Base-by-base conservation (phyloP, 108 stramenopile genomes). In the Schizochytrium sp. region DNA sequence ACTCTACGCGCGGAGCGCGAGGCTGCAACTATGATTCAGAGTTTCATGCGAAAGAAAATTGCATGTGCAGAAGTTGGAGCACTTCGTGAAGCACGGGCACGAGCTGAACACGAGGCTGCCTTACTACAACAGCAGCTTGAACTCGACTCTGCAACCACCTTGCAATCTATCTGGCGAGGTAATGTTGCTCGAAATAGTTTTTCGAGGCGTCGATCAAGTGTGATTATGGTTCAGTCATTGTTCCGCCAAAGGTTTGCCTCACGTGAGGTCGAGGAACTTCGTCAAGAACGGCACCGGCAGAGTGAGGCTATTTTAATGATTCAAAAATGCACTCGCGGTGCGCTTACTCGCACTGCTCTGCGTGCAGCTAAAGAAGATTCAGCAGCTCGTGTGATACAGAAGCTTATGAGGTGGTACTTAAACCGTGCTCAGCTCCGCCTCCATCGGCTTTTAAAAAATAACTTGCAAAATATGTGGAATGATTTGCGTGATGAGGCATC, bases 381-480 rank as follows among this genome's bases (percentile, higher is more conserved):
- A 10, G 64, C 64, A 8, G 64, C 64, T 7, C 64, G 64, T 2
- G 64, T 69, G 12, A 2, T 69, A 44, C 42, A 69, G 44, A 69
- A 69, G 64, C 64, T 69, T 8, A 69, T 69, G 64, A 38, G 64
- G 12, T 69, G 64, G 64, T 69, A 69, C 64, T 7, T 69, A 44
- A 69, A 69, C 28, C 64, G 64, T 8, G 15, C 64, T 8, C 64
- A 69, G 64, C 64, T 69, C 10, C 12, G 64, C 42, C 64, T 69
- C 5, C 64, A 69, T 15, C 64, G 64, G 19, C 64, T 69, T 15
- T 44, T 38, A 10, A 69, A 69, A 15, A 44, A 69, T 38, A 69
- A 69, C 44, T 3, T 69, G 64, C 64, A 44, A 38, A 15, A 69
- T 44, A 69, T 69, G 12, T 69, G 64, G 64, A 38, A 69, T 7